phyloP scores from a whole-genome alignment of 179 eudicot genomes.

The Beta corolliflora region DNA sequence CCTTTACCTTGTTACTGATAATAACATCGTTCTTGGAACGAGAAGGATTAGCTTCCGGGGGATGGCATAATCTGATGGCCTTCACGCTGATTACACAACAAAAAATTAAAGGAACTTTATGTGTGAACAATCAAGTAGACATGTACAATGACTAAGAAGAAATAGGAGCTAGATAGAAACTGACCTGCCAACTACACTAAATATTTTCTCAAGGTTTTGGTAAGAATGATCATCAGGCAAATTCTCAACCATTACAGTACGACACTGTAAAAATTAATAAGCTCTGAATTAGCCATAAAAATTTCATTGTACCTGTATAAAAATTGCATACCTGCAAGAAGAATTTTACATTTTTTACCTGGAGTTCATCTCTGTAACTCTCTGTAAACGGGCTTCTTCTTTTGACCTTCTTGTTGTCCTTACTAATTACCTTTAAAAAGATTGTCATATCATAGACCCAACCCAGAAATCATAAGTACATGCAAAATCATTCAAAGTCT shows the following conservation, averaged over 20 bases:
- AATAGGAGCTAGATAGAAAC: background rate
- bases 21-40: slow-evolving; percentile 63
- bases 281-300: background rate
- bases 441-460: background rate
- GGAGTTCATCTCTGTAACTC: slow-evolving; percentile 81
- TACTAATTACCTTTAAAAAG: slow-evolving; percentile 50
- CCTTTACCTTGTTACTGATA: slow-evolving; percentile 76
- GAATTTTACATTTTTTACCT: slow-evolving; percentile 42
- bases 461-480: slow-evolving; percentile 8
- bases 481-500: no score
- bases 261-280: slow-evolving; percentile 45
- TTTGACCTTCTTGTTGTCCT: slow-evolving; percentile 70
- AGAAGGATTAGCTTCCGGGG: slow-evolving; percentile 73
- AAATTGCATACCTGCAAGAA: background rate
- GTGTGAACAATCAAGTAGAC: no score
- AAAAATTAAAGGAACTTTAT: no score
- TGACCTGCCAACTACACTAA: slow-evolving; percentile 84
- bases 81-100: slow-evolving; percentile 55
- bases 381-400: slow-evolving; percentile 67
- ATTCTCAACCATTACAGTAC: slow-evolving; percentile 89
- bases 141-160: no score
- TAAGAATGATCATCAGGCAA: slow-evolving; percentile 96
- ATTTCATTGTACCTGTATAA: background rate
- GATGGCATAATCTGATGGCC: slow-evolving; percentile 88
- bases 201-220: slow-evolving; percentile 86